Conservation (phyloP, 2,329 filamentous ascomycete genomes). For the Monilinia laxa region DNA sequence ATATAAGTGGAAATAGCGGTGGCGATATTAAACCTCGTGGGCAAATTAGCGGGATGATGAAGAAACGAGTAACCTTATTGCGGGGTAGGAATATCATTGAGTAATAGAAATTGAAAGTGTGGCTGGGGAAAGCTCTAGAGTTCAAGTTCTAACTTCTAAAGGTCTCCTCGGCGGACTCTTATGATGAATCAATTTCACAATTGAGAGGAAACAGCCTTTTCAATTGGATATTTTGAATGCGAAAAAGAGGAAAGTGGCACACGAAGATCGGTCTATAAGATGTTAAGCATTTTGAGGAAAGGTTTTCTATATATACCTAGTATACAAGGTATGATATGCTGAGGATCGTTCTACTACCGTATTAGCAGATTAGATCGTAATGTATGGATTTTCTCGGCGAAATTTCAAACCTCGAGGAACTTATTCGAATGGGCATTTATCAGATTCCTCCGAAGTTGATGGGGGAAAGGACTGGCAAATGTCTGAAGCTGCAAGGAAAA, state of each 20-base stretch:
- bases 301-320: background rate
- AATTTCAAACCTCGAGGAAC: too few relatives aligned
- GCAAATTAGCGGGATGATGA: background rate
- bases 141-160: background rate
- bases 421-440: too few relatives aligned
- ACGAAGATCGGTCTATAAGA: background rate
- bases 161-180: background rate
- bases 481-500: background rate
- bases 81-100: slow-evolving; percentile 13
- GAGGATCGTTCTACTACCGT: background rate
- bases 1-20: background rate
- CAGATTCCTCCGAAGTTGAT: too few relatives aligned
- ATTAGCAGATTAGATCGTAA: slow-evolving; percentile 2
- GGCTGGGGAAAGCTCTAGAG: background rate
- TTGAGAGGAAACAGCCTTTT: background rate
- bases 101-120: slow-evolving; percentile 17
- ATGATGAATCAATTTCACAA: background rate
- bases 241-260: background rate
- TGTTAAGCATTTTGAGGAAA: background rate
- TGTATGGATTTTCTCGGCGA: background rate
- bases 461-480: too few relatives aligned
- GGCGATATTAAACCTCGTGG: slow-evolving; percentile 13
- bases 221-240: background rate
- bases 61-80: background rate
- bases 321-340: too few relatives aligned